These are phyloP conservation scores for Hypoxylon sp. DNA, from an alignment of 2,329 filamentous ascomycete species.

Conservation along the genomic window DNA sequence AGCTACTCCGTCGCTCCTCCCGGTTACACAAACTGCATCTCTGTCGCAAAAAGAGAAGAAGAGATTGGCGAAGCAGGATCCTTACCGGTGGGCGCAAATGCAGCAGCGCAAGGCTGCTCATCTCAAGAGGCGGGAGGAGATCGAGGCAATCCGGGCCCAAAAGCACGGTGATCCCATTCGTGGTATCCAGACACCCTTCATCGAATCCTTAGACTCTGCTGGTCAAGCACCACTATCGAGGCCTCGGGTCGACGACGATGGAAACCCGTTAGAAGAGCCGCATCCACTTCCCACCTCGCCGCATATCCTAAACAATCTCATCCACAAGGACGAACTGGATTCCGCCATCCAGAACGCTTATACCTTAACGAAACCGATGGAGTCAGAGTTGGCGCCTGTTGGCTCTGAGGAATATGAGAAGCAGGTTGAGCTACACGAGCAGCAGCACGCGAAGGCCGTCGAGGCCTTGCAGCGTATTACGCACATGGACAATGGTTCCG, in stretches of 20 bases:
- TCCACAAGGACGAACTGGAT: slow-evolving; percentile 77
- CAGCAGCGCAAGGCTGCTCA: slow-evolving; percentile 89
- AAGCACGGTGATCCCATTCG: slow-evolving; percentile 83
- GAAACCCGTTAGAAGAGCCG: slow-evolving; percentile 58
- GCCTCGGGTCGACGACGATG: slow-evolving; percentile 59
- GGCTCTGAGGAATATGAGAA: slow-evolving; percentile 60
- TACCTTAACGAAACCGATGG: slow-evolving; percentile 73
- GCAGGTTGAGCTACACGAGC: slow-evolving; percentile 62
- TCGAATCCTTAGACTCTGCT: slow-evolving; percentile 83
- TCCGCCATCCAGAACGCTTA: slow-evolving; percentile 77
- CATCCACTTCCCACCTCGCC: slow-evolving; percentile 63
- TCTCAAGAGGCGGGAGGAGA: slow-evolving; percentile 78
- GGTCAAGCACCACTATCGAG: slow-evolving; percentile 62
- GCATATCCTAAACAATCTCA: slow-evolving; percentile 80
- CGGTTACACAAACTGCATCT: slow-evolving; percentile 74
- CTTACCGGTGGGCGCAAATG: slow-evolving; percentile 85
- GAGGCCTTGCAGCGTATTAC: slow-evolving; percentile 86
- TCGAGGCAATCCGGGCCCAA: slow-evolving; percentile 75
- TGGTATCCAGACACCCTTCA: slow-evolving; percentile 84
- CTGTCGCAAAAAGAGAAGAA: slow-evolving; percentile 75
- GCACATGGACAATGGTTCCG: slow-evolving; percentile 81
- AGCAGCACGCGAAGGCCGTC: slow-evolving; percentile 75
- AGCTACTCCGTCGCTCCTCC: slow-evolving; percentile 68
- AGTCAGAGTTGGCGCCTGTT: slow-evolving; percentile 52
- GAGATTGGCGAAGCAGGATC: slow-evolving; percentile 79